These are phyloP conservation scores for Paraconiothyrium brasiliense DNA, from an alignment of 2,329 filamentous ascomycete genomes.

Conservation along the genomic window DNA sequence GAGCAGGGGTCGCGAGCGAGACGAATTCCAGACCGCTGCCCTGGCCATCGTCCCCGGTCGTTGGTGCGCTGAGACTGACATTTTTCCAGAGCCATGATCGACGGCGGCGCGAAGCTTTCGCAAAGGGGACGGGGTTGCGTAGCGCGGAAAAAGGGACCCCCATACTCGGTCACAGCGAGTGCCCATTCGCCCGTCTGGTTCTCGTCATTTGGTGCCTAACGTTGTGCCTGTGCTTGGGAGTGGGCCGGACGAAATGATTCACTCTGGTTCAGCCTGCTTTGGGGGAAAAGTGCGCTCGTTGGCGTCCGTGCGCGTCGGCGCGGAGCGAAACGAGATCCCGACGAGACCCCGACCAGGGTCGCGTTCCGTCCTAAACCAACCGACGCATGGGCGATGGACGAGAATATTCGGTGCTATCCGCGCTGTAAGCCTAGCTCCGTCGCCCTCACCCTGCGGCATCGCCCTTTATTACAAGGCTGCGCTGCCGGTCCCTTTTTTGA, in stretches of 20 bases:
- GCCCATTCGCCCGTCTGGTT: neutral
- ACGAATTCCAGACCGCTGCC: neutral
- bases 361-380: neutral
- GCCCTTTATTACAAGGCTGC: neutral
- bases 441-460: neutral
- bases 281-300: neutral
- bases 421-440: neutral
- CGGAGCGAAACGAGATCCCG: conserved; percentile 9
- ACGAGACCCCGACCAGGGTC: neutral
- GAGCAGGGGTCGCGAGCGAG: neutral
- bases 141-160: neutral
- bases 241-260: conserved; percentile 13
- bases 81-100: neutral
- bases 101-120: too few relatives aligned
- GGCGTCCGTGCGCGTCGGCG: neutral
- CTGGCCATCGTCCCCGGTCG: neutral
- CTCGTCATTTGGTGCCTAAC: neutral
- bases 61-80: neutral
- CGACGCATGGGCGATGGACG: conserved; percentile 9
- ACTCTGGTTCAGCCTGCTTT: neutral
- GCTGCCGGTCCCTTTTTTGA: neutral
- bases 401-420: conserved; percentile 10
- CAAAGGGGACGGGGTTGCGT: neutral
- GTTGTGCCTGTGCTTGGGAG: neutral
- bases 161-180: neutral